A percentile compares a stretch with the other conserved stretches of the same genome.
Conservation (phyloP, 257 asterid genomes). For the Lavandula angustifolia region DNA sequence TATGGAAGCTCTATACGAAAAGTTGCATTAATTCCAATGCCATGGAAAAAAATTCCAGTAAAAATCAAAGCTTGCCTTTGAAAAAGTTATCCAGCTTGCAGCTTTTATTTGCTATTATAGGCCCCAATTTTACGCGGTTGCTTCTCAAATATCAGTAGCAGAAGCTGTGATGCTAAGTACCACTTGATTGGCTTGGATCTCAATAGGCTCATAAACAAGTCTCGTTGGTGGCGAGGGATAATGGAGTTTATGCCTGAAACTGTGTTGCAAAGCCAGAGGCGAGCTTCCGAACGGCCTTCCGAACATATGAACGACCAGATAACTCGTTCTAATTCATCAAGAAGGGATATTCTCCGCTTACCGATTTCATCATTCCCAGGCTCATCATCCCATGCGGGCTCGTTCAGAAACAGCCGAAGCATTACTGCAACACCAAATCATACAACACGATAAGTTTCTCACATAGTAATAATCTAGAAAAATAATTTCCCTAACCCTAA, state of each 20-base stretch:
- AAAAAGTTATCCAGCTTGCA: constrained; percentile 67
- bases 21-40: not conserved
- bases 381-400: constrained; percentile 44
- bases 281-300: constrained; percentile 74
- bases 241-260: constrained; percentile 62
- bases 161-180: constrained; percentile 67
- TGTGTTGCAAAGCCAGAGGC: constrained; percentile 84
- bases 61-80: constrained; percentile 51
- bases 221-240: constrained; percentile 52
- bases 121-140: constrained; percentile 69
- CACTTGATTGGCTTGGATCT: constrained; percentile 54
- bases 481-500: not conserved
- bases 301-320: constrained; percentile 69
- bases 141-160: constrained; percentile 69
- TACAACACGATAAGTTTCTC: constrained; percentile 24
- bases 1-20: constrained; percentile 6
- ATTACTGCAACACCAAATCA: constrained; percentile 38
- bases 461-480: constrained; percentile 4
- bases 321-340: constrained; percentile 59
- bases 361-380: constrained; percentile 36
- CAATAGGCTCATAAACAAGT: constrained; percentile 63
- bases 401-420: constrained; percentile 67
- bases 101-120: constrained; percentile 73
- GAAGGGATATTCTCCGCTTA: constrained; percentile 45
- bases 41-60: constrained; percentile 7